Evolutionary conservation across 208 protist genomes (phyloP).

Genomic region (Naegleria fowleri): DNA sequence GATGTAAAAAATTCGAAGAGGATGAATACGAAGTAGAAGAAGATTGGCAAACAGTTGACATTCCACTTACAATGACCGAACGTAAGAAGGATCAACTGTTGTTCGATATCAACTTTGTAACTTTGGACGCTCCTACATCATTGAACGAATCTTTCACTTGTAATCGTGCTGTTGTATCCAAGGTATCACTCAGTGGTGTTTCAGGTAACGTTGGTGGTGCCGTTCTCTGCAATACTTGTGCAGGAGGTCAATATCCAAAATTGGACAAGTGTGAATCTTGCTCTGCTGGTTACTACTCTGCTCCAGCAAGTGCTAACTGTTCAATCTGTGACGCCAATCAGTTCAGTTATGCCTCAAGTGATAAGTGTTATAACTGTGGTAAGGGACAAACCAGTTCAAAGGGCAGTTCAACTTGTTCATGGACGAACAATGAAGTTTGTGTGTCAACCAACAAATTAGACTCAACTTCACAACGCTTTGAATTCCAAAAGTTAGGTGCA

Average conservation of each 20-base stretch:
- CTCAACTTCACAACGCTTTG: background rate
- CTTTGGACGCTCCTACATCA: background rate
- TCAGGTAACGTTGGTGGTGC: background rate
- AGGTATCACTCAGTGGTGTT: background rate
- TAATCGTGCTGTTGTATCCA: background rate
- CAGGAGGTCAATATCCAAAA: background rate
- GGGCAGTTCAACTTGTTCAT: background rate
- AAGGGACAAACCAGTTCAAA: background rate
- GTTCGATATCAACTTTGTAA: background rate
- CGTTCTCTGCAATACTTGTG: background rate
- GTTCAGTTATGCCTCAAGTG: background rate
- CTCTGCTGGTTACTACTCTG: background rate
- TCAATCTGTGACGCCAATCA: background rate
- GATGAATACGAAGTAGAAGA: background rate
- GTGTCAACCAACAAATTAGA: background rate
- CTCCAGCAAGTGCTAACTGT: background rate
- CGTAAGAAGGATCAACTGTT: background rate
- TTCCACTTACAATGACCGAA: background rate
- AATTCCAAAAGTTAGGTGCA: background rate
- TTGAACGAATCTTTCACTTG: background rate
- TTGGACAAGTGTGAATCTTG: background rate
- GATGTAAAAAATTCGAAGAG: background rate
- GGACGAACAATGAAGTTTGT: background rate
- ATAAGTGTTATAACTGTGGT: background rate
- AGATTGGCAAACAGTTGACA: background rate